These are phyloP conservation scores for Zizania palustris DNA, from an alignment of 202 grass and related monocot species.

Conservation along the genomic window DNA sequence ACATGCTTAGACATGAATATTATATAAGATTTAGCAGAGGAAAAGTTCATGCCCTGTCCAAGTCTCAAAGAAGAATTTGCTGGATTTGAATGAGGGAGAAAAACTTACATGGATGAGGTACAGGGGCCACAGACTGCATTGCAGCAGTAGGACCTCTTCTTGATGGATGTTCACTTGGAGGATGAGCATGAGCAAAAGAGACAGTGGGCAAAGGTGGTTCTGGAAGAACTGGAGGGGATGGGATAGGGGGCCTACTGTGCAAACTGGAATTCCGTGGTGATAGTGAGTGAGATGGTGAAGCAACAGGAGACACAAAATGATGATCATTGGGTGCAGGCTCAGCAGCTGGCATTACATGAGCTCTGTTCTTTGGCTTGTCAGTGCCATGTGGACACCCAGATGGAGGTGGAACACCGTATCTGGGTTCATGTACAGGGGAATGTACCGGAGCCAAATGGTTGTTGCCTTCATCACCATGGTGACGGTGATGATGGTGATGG, in stretches of 20 bases:
- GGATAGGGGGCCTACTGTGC: constrained; percentile 34
- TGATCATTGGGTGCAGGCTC: constrained; percentile 44
- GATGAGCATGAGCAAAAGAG: constrained; percentile 47
- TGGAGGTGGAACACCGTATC: constrained; percentile 51
- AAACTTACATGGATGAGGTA: constrained; percentile 59
- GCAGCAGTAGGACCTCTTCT: constrained; percentile 29
- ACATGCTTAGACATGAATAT: too few species aligned
- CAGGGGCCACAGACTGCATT: constrained; percentile 48
- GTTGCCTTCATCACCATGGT: constrained; percentile 33
- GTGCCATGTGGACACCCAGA: constrained; percentile 50
- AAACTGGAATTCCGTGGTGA: constrained; percentile 31
- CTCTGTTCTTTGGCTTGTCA: constrained; percentile 56
- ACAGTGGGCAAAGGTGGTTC: constrained; percentile 37
- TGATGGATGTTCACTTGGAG: too few species aligned
- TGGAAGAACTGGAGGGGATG: constrained; percentile 37
- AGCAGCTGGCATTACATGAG: constrained; percentile 33
- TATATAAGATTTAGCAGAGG: too few species aligned
- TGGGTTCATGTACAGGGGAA: constrained; percentile 43
- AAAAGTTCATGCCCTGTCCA: too few species aligned
- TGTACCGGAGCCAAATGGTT: constrained; percentile 51
- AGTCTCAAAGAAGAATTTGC: too few species aligned
- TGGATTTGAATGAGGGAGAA: too few species aligned
- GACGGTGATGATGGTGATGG: constrained; percentile 46
- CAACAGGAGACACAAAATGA: constrained; percentile 41
- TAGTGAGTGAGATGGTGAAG: constrained; percentile 31